Conservation (phyloP, 345 rosid species). For the Boechera stricta region DNA sequence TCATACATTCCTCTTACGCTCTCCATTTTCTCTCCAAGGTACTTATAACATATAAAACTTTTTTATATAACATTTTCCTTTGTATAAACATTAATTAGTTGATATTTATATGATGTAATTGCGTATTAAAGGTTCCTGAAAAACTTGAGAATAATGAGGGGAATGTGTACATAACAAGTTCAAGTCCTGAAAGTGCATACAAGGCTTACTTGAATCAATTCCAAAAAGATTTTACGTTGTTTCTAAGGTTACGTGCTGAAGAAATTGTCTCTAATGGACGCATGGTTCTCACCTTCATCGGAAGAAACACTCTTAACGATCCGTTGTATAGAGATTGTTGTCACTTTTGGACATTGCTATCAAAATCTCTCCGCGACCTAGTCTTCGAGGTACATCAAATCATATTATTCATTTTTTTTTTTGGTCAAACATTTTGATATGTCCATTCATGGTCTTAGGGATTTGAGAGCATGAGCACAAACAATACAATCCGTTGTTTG, state of each 20-base stretch:
- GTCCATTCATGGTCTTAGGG: no score
- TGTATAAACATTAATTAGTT: no score
- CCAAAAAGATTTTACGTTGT: slow-evolving; percentile 51
- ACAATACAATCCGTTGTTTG: no score
- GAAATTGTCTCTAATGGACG: slow-evolving; percentile 53
- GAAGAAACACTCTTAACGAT: slow-evolving; percentile 42
- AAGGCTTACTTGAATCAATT: slow-evolving; percentile 56
- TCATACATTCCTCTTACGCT: no score
- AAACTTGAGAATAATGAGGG: slow-evolving; percentile 36
- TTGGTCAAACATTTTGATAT: no score
- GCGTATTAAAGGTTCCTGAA: slow-evolving; percentile 40
- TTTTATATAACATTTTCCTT: no score
- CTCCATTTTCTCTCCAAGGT: no score
- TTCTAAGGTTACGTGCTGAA: slow-evolving; percentile 50
- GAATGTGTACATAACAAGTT: slow-evolving; percentile 38
- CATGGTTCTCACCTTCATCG: slow-evolving; percentile 51
- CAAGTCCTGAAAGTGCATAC: slow-evolving; percentile 47
- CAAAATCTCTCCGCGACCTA: slow-evolving; percentile 40
- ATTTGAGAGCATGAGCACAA: no score
- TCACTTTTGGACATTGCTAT: slow-evolving; percentile 46
- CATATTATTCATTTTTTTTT: no score
- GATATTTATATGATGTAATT: neutral
- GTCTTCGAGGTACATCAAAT: slow-evolving; percentile 33
- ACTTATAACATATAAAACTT: no score
- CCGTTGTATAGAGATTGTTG: slow-evolving; percentile 45